phyloP scores from a whole-genome alignment of 2,329 filamentous ascomycete genomes.

The Xylariaceae sp. region DNA sequence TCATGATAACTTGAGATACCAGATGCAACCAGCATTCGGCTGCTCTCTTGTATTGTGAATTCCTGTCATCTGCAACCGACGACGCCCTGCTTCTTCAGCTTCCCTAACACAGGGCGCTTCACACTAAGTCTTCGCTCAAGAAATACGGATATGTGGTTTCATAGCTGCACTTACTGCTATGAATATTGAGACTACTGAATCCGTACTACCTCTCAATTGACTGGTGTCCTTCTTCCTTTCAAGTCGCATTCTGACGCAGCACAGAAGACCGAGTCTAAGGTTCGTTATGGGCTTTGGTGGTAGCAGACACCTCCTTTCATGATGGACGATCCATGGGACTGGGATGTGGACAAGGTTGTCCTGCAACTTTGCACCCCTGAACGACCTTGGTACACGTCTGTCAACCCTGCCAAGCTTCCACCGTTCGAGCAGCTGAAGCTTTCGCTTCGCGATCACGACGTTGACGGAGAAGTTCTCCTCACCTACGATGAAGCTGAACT shows the following conservation, averaged over 20 bases:
- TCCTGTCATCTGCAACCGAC: no score
- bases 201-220: neutral
- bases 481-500: conserved; percentile 54
- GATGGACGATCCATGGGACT: conserved; percentile 67
- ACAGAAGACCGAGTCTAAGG: conserved; percentile 6
- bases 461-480: conserved; percentile 65
- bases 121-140: no score
- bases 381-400: conserved; percentile 45
- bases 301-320: neutral
- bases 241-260: neutral
- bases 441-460: conserved; percentile 57
- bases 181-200: no score
- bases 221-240: neutral
- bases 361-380: conserved; percentile 59
- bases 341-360: conserved; percentile 67
- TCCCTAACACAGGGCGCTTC: no score
- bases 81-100: no score
- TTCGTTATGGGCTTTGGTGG: neutral
- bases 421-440: conserved; percentile 51
- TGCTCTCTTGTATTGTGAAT: no score
- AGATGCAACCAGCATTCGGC: no score
- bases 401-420: conserved; percentile 41
- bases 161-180: no score
- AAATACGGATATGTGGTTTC: no score
- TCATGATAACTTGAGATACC: no score